Evolutionary conservation across 805 yeast species (phyloP), one percentile per base, ranked within the genome.

Genomic region (Starmerella vaccinii): DNA sequence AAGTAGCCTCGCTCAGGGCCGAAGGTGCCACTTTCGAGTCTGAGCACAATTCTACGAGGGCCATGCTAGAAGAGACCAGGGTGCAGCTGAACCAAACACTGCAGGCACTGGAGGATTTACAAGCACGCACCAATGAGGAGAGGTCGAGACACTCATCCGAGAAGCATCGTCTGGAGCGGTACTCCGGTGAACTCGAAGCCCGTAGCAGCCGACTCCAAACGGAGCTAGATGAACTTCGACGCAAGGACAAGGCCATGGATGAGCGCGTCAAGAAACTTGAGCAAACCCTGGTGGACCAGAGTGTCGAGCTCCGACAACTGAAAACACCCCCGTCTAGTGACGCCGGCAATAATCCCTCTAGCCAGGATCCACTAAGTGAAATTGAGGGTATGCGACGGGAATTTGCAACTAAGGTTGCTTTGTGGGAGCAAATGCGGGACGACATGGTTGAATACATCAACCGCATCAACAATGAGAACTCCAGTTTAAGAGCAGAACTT

Each of bases 211-310:
- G 34, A 5, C 33, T 41, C 21, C 45, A 27, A 24, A 27, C 45
- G 8, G 45, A 41, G n/a, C 22, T 27, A 3, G 45, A 41, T n/a
- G 45, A 41, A 16, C 33, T 41, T 5, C 33, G 45, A 9, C 32
- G 45, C 15, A 41, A 41, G 24, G 45, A 41, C 45, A 41, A 41
- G 24, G 45, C 45, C 6, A 27, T 41, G 45, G 34, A 41, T 12
- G 45, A 41, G 10, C 12, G 45, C 6, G 19, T 41, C 4, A 33
- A 41, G 19, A 41, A 27, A 23, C 45, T 41, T n/a, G 45, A 41
- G 19, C 34, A 41, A n/a, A 41, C 45, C 3, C n/a, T 41, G 13
- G 45, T 41, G 8, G 45, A 41, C 45, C 45, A 27, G 6, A 41
- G 34, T 8, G 24, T 41, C 21, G 24, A 41, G 23, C 45, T 41